Conservation (phyloP, 345 rosid species). For the Linum lewisii region DNA sequence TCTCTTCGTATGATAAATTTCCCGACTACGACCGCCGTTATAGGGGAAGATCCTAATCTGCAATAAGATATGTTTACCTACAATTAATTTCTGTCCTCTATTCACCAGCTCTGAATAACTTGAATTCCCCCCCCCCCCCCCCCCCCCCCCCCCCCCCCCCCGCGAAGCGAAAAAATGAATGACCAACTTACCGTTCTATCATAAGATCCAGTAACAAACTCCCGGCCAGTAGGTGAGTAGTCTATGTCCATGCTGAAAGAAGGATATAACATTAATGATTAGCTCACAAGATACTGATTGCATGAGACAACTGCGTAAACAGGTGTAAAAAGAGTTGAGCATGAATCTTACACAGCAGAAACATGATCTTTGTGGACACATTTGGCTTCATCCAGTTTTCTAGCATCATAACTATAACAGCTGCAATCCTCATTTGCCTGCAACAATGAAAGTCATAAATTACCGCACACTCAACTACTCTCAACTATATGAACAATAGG, state of each 20-base stretch:
- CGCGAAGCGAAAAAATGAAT: background rate
- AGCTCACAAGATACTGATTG: background rate
- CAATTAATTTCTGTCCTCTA: background rate
- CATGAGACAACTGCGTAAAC: background rate
- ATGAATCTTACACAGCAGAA: conserved; percentile 82
- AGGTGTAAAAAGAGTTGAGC: background rate
- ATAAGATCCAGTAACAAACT: conserved; percentile 95
- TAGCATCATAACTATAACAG: conserved; percentile 83
- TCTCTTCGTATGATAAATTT: conserved; percentile 93
- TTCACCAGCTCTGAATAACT: background rate
- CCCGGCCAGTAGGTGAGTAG: conserved; percentile 96
- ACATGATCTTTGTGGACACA: conserved; percentile 97
- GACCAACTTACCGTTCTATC: conserved; percentile 67
- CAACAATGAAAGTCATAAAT: conserved; percentile 7
- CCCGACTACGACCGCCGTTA: conserved; percentile 87
- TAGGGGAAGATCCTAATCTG: conserved; percentile 83
- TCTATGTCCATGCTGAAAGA: conserved; percentile 86
- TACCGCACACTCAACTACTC: background rate
- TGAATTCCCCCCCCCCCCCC: no score
- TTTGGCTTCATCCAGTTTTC: conserved; percentile 81
- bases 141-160: no score
- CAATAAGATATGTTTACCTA: conserved; percentile 7
- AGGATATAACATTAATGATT: background rate
- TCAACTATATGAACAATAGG: no score
- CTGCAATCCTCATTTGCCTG: conserved; percentile 97